A percentile compares a stretch with the other conserved stretches of the same genome.
Conservation (phyloP, 768 basidiomycete species). For the Suillus placidus region DNA sequence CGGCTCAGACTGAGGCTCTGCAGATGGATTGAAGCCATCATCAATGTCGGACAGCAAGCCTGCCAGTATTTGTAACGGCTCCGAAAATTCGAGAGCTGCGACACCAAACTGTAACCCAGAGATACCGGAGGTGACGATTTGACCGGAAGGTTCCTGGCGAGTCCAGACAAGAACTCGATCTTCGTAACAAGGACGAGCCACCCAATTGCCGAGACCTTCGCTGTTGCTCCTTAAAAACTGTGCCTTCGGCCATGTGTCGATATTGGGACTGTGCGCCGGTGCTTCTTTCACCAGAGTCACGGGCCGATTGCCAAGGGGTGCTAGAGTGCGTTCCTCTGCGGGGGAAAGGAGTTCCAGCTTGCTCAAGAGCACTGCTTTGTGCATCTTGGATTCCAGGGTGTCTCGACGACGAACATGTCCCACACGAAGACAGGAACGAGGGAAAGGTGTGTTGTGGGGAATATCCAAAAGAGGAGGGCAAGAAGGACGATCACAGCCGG, state of each 20-base stretch:
- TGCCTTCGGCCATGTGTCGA: constrained; percentile 18
- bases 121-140: constrained; percentile 41
- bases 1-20: constrained; percentile 18
- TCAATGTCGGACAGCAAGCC: constrained; percentile 39
- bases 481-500: constrained; percentile 34
- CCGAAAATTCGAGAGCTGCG: constrained; percentile 73
- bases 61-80: constrained; percentile 64
- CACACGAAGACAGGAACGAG: constrained; percentile 56
- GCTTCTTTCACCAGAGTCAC: constrained; percentile 27
- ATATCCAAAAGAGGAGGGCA: constrained; percentile 53
- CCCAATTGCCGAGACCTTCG: constrained; percentile 68
- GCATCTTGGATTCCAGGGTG: constrained; percentile 47
- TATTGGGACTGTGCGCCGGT: constrained; percentile 28
- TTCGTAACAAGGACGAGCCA: constrained; percentile 74
- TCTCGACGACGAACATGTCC: constrained; percentile 38
- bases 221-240: constrained; percentile 36
- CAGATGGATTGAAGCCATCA: constrained; percentile 23
- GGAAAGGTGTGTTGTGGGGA: constrained; percentile 44
- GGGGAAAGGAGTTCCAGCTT: constrained; percentile 46
- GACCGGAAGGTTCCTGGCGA: constrained; percentile 40
- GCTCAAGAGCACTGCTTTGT: constrained; percentile 53
- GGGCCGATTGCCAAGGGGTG: constrained; percentile 42
- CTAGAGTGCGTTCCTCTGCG: constrained; percentile 47
- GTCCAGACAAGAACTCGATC: constrained; percentile 64
- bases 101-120: constrained; percentile 57